Evolutionary conservation across 768 basidiomycete species (phyloP).

Genomic region (Amanita thiersii): DNA sequence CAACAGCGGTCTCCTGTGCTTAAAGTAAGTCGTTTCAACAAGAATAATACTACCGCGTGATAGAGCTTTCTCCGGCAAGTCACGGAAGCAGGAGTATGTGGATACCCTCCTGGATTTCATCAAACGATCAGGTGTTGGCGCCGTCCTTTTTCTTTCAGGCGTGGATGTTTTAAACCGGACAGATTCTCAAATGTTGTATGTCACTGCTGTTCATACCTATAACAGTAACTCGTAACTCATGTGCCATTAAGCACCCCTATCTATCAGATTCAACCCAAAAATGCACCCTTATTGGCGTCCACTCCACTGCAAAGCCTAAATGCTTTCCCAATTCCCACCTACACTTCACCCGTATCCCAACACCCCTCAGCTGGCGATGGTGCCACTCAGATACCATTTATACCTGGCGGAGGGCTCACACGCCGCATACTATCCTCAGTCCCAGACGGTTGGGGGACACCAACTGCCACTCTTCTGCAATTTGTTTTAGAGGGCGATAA

Average conservation of each 20-base stretch:
- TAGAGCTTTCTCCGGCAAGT: conserved; percentile 26
- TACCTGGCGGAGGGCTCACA: conserved; percentile 73
- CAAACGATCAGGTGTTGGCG: conserved; percentile 34
- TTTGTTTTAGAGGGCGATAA: conserved; percentile 85
- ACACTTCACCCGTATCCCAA: conserved; percentile 40
- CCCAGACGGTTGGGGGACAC: conserved; percentile 39
- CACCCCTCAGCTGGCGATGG: conserved; percentile 16
- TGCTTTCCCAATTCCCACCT: conserved; percentile 43
- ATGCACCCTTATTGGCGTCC: conserved; percentile 33
- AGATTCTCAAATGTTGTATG: conserved; percentile 74
- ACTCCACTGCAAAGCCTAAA: conserved; percentile 36
- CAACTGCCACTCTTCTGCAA: conserved; percentile 54
- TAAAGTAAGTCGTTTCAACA: conserved; percentile 38
- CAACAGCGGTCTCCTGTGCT: conserved; percentile 78
- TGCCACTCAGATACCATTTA: conserved; percentile 46
- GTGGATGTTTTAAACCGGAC: conserved; percentile 69
- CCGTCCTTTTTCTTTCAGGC: conserved; percentile 61
- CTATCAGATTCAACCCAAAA: conserved; percentile 42
- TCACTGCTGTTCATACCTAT: conserved; percentile 7
- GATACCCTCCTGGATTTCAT: conserved; percentile 51
- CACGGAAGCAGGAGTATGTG: conserved; percentile 62
- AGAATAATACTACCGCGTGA: conserved; percentile 1
- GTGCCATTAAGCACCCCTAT: conserved; percentile 47
- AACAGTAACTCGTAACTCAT: background rate
- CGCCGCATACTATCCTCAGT: conserved; percentile 56